Conservation (phyloP, 352 stramenopile genomes). For the Globisporangium iwayamae region DNA sequence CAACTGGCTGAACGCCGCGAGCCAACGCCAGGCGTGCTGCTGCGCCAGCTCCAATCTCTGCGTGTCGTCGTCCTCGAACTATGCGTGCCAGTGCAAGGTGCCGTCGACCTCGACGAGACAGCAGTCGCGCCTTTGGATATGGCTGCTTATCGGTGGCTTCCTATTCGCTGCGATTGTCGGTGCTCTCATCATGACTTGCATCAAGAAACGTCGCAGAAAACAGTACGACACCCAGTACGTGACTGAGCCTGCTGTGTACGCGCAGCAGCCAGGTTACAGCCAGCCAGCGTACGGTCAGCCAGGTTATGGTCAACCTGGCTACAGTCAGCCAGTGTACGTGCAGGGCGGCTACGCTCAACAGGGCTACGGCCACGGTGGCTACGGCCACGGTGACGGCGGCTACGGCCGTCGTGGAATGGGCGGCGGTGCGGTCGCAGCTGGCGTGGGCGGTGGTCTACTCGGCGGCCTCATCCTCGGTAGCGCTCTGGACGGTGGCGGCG, state of each 20-base stretch:
- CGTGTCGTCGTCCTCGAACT: conserved; percentile 26
- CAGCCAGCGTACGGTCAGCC: conserved; percentile 15
- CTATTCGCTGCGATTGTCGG: conserved; percentile 28
- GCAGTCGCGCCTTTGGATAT: conserved; percentile 10
- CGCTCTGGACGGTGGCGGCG: conserved; percentile 24
- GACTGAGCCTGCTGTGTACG: conserved; percentile 10
- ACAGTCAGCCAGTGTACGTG: conserved; percentile 25
- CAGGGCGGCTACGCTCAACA: conserved; percentile 18
- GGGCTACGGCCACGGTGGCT: conserved; percentile 21
- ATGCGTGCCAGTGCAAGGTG: conserved; percentile 36
- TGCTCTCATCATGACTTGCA: conserved; percentile 24
- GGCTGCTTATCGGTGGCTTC: conserved; percentile 30
- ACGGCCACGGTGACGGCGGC: conserved; percentile 16
- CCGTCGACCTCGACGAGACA: conserved; percentile 10
- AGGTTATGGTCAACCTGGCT: conserved; percentile 14
- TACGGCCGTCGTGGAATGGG: conserved; percentile 32
- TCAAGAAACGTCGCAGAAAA: conserved; percentile 32
- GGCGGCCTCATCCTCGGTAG: conserved; percentile 38
- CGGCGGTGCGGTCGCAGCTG: conserved; percentile 30
- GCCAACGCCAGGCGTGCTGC: conserved; percentile 41
- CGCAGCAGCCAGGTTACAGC: conserved; percentile 25
- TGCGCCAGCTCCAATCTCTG: conserved; percentile 36
- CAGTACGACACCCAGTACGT: conserved; percentile 12
- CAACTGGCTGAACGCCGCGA: conserved; percentile 38
- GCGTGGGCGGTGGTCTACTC: conserved; percentile 33